phyloP scores from a whole-genome alignment of 2,329 filamentous ascomycete species.

The Stagonosporopsis rhizophila region DNA sequence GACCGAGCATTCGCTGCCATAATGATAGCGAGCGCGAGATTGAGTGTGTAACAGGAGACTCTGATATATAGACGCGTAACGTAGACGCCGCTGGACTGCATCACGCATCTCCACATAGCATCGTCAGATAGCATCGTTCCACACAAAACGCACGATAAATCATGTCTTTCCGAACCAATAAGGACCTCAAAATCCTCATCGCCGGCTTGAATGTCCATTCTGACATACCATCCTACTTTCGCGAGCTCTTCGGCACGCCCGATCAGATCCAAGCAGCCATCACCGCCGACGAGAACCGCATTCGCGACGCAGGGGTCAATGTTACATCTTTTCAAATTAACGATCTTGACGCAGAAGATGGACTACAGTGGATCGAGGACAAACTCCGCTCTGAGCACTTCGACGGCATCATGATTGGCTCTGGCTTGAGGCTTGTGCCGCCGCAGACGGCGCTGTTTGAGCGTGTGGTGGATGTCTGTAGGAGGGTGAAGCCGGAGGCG shows the following conservation, averaged over 20 bases:
- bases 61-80: too few relatives aligned
- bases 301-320: constrained; percentile 1
- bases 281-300: constrained; percentile 1
- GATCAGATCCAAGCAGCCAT: constrained; percentile 6
- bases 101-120: background rate
- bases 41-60: background rate
- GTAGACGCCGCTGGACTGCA: background rate
- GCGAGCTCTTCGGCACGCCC: constrained; percentile 1
- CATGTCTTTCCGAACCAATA: background rate
- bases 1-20: background rate
- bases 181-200: constrained; percentile 1
- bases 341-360: background rate
- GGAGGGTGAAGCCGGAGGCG: background rate
- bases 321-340: constrained; percentile 4
- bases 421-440: constrained; percentile 4
- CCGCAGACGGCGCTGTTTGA: constrained; percentile 4
- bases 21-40: background rate
- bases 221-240: constrained; percentile 4
- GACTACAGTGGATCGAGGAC: background rate
- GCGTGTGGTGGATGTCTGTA: background rate
- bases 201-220: constrained; percentile 1
- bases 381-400: background rate
- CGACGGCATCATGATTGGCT: constrained; percentile 1
- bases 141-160: background rate
- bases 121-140: background rate